These are phyloP conservation scores for Fusarium marasasianum DNA, from an alignment of 2,329 filamentous ascomycete species.

Conservation along the genomic window DNA sequence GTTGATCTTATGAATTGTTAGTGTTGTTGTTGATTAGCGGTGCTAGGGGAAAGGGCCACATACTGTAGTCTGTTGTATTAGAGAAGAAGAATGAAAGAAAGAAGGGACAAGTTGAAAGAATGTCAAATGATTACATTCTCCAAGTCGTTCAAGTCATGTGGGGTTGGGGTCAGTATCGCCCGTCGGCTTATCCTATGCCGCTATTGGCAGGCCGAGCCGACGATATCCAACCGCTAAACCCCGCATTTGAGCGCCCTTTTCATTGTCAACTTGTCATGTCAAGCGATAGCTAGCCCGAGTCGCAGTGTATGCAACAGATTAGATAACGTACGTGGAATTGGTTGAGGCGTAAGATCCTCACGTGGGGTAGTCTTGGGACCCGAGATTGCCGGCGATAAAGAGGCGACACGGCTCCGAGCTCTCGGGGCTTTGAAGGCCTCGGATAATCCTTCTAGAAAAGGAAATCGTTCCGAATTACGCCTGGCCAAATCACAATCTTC, in stretches of 20 bases:
- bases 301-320: background rate
- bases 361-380: background rate
- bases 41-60: background rate
- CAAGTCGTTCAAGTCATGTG: constrained; percentile 5
- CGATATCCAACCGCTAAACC: constrained; percentile 24
- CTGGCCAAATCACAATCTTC: no score
- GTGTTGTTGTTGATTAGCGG: background rate
- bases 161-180: constrained; percentile 4
- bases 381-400: background rate
- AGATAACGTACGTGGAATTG: background rate
- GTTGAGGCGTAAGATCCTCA: background rate
- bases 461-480: background rate
- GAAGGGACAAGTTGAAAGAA: background rate
- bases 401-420: background rate
- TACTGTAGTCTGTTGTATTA: background rate
- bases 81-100: background rate
- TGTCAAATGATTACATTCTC: background rate
- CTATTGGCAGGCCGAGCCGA: constrained; percentile 19
- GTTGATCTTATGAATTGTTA: background rate
- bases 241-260: constrained; percentile 22
- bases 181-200: constrained; percentile 17
- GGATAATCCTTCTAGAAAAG: background rate
- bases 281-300: background rate
- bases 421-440: background rate
- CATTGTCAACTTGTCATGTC: constrained; percentile 11